Evolutionary conservation across 169 alveolate genomes (phyloP).

Genomic region (Plasmodium gonderi): DNA sequence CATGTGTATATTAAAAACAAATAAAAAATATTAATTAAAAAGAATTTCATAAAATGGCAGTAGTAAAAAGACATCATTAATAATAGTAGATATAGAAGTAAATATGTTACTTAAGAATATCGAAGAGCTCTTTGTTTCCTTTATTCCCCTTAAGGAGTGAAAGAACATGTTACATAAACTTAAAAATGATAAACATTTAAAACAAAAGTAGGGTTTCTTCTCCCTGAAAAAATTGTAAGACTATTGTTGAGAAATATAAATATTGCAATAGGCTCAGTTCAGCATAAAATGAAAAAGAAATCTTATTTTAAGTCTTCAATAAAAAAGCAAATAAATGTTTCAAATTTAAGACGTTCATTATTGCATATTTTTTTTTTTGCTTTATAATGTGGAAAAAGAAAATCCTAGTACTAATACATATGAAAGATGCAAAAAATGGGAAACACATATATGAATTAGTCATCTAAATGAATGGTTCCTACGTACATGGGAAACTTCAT

Average conservation of each 20-base stretch:
- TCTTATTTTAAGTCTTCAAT: background rate
- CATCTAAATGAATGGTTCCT: background rate
- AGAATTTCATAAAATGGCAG: background rate
- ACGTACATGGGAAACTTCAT: background rate
- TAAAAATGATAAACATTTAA: background rate
- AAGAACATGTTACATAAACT: background rate
- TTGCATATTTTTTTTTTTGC: background rate
- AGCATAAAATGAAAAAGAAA: background rate
- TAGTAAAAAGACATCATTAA: background rate
- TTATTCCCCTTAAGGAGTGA: background rate
- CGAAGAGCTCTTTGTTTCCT: background rate
- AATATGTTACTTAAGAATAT: background rate
- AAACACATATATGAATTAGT: background rate
- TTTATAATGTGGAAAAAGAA: background rate
- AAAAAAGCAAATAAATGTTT: background rate
- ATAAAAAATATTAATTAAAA: background rate
- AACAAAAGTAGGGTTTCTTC: background rate
- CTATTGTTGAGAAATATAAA: background rate
- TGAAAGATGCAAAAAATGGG: background rate
- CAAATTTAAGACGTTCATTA: background rate
- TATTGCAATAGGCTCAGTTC: background rate
- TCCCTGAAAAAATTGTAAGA: background rate
- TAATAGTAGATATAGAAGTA: background rate
- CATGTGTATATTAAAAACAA: background rate
- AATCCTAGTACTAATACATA: background rate